These are phyloP conservation scores for Boeremia lycopersici DNA, from an alignment of 2,329 filamentous ascomycete genomes.

Conservation along the genomic window DNA sequence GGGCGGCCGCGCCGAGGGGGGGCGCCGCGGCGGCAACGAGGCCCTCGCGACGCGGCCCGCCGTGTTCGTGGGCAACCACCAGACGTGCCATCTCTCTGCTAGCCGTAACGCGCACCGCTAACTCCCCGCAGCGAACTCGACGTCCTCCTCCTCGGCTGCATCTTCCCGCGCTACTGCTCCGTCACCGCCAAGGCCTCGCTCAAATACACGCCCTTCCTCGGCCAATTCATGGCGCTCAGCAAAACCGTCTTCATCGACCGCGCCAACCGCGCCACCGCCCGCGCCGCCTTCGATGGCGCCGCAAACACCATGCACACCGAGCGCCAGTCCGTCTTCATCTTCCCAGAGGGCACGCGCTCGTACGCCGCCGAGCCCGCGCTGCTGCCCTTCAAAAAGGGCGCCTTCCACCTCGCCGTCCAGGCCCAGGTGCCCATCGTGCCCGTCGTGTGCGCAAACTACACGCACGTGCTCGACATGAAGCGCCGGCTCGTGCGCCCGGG, in stretches of 20 bases:
- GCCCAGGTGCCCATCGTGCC: slow-evolving; percentile 93
- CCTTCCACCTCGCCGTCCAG: slow-evolving; percentile 94
- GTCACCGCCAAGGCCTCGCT: slow-evolving; percentile 91
- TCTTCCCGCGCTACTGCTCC: slow-evolving; percentile 90
- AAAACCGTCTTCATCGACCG: slow-evolving; percentile 96
- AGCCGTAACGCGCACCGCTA: neutral
- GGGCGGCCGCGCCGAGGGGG: slow-evolving; percentile 35
- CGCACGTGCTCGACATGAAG: slow-evolving; percentile 54
- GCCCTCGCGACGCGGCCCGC: slow-evolving; percentile 66
- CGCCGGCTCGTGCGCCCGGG: slow-evolving; percentile 51
- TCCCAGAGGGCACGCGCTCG: slow-evolving; percentile 90
- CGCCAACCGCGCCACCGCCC: slow-evolving; percentile 78
- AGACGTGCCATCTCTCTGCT: slow-evolving; percentile 61
- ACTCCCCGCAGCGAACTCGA: slow-evolving; percentile 71
- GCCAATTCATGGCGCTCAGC: slow-evolving; percentile 88
- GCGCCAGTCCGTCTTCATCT: slow-evolving; percentile 76
- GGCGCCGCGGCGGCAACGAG: slow-evolving; percentile 40
- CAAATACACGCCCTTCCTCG: slow-evolving; percentile 79
- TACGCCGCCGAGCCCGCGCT: slow-evolving; percentile 82
- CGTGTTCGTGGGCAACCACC: slow-evolving; percentile 93
- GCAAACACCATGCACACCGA: slow-evolving; percentile 76
- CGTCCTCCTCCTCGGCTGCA: slow-evolving; percentile 83
- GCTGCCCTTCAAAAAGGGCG: slow-evolving; percentile 98
- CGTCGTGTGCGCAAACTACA: slow-evolving; percentile 62
- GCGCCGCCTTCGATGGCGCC: slow-evolving; percentile 84